Conservation (phyloP, 73 alveolate species). For the Paramecium bursaria region DNA sequence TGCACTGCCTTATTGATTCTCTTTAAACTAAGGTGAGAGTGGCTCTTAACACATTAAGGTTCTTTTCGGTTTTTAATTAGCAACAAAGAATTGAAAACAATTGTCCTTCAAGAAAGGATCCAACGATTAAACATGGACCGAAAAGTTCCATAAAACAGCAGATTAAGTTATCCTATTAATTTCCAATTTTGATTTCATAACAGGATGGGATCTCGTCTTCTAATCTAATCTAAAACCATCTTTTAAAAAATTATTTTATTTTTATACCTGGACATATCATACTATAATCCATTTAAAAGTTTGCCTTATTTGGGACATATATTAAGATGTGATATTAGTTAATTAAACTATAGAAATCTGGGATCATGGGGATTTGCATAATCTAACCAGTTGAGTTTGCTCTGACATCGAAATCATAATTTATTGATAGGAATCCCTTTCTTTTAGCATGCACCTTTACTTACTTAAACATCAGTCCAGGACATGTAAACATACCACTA, state of each 20-base stretch:
- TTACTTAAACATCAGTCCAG: slow-evolving; percentile 50
- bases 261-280: slow-evolving; percentile 50
- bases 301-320: slow-evolving; percentile 46
- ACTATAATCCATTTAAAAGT: slow-evolving; percentile 34
- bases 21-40: slow-evolving; percentile 39
- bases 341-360: slow-evolving; percentile 38
- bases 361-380: slow-evolving; percentile 45
- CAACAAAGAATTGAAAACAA: slow-evolving; percentile 33
- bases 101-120: slow-evolving; percentile 48
- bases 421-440: slow-evolving; percentile 31
- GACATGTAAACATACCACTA: slow-evolving; percentile 29
- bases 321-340: slow-evolving; percentile 40
- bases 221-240: slow-evolving; percentile 22
- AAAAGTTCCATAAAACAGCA: slow-evolving; percentile 42
- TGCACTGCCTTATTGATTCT: slow-evolving; percentile 15
- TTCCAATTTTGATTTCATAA: slow-evolving; percentile 46
- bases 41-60: slow-evolving; percentile 51
- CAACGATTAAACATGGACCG: slow-evolving; percentile 50
- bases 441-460: slow-evolving; percentile 54
- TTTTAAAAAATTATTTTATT: not conserved
- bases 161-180: slow-evolving; percentile 35
- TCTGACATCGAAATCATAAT: slow-evolving; percentile 38
- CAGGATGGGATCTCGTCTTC: slow-evolving; percentile 25
- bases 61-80: slow-evolving; percentile 50
- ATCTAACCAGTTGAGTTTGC: slow-evolving; percentile 53